Conservation (phyloP, 2,329 filamentous ascomycete genomes). For the Talaromyces pinophilus region DNA sequence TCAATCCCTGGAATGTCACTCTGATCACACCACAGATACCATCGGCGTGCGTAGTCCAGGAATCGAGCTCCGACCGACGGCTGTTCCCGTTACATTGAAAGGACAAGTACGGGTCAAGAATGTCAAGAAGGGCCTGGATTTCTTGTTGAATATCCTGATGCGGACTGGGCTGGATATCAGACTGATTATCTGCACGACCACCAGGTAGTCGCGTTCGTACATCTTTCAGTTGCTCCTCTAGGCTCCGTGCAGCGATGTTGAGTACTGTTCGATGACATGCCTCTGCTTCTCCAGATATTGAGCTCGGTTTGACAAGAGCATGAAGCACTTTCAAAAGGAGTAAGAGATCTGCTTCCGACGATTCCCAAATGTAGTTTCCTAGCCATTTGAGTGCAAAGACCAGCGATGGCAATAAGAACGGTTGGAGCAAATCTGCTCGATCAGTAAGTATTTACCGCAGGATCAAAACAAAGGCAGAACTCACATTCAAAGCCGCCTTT, state of each 20-base stretch:
- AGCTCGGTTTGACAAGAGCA: constrained; percentile 58
- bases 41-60: constrained; percentile 52
- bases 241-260: constrained; percentile 54
- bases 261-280: constrained; percentile 63
- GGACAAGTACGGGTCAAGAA: constrained; percentile 53
- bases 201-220: constrained; percentile 51
- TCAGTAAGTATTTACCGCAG: not conserved
- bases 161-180: constrained; percentile 5
- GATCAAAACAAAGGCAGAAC: constrained; percentile 26
- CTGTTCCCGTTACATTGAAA: constrained; percentile 53
- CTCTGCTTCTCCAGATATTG: constrained; percentile 60
- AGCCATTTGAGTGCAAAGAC: constrained; percentile 62
- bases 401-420: constrained; percentile 63
- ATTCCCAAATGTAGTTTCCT: constrained; percentile 57
- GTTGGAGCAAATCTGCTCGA: constrained; percentile 59
- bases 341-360: constrained; percentile 49
- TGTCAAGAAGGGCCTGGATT: constrained; percentile 55
- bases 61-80: constrained; percentile 53
- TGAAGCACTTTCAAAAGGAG: constrained; percentile 58
- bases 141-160: constrained; percentile 33
- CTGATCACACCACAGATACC: constrained; percentile 53
- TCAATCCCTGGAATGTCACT: constrained; percentile 53
- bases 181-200: constrained; percentile 38
- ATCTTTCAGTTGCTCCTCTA: constrained; percentile 56
- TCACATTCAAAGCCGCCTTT: constrained; percentile 64